phyloP scores from a whole-genome alignment of 2,329 filamentous ascomycete species.

The Chrysosphaeria jannelii region DNA sequence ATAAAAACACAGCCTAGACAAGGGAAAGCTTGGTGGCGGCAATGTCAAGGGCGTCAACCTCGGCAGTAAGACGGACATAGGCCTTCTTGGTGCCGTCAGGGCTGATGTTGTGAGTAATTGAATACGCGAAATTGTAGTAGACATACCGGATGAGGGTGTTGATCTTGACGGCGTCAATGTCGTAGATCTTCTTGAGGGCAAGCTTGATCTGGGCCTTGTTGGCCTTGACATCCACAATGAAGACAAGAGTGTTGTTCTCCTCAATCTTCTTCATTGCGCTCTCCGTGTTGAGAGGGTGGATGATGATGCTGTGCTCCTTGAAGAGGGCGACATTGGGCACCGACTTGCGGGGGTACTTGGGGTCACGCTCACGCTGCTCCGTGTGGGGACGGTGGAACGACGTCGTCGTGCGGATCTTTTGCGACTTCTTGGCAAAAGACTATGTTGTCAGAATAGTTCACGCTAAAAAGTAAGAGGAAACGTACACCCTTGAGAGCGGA shows the following conservation, averaged over 20 bases:
- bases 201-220: slow-evolving; percentile 99
- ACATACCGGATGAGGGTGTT: slow-evolving; percentile 90
- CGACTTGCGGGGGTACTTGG: slow-evolving; percentile 93
- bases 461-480: too few species aligned
- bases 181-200: slow-evolving; percentile 96
- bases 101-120: too few species aligned
- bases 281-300: slow-evolving; percentile 98
- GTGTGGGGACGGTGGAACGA: slow-evolving; percentile 98
- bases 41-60: slow-evolving; percentile 97
- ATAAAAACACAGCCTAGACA: slow-evolving; percentile 30
- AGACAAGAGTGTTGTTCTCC: slow-evolving; percentile 99
- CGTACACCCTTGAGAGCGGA: slow-evolving; percentile 83
- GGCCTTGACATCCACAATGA: slow-evolving; percentile 88
- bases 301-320: slow-evolving; percentile 90
- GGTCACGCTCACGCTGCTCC: slow-evolving; percentile 60
- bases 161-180: slow-evolving; percentile 94
- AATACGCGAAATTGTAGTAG: too few species aligned
- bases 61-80: slow-evolving; percentile 76
- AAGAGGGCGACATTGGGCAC: slow-evolving; percentile 70
- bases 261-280: slow-evolving; percentile 99
- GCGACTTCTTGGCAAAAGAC: slow-evolving; percentile 42
- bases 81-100: slow-evolving; percentile 98
- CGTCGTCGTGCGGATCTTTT: slow-evolving; percentile 75
- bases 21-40: slow-evolving; percentile 96
- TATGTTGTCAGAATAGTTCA: too few species aligned